Evolutionary conservation across 1,284 basidiomycete species (phyloP), one percentile per base, ranked within the genome.

Genomic region (Mycosarcoma mackinlayi): DNA sequence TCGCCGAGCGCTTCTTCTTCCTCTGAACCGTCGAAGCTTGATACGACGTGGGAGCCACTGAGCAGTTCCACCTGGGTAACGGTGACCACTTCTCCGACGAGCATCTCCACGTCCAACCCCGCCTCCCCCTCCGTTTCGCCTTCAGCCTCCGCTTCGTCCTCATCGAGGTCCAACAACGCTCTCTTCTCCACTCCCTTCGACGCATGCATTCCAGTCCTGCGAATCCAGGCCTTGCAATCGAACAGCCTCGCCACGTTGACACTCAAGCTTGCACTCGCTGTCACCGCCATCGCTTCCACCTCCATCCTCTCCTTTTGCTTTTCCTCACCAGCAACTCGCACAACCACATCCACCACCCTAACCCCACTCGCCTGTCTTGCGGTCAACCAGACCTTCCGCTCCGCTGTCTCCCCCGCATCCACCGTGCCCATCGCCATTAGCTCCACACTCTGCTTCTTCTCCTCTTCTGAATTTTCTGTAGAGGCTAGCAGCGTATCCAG

Each of bases 21-120:
- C 19, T 45, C 56, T 8, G 14, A 9, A 4, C 18, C 37, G 23
- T 19, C 24, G 24, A 33, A 16, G 34, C n/a, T 18, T 6, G 24
- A 6, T 1, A 42, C 16, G 14, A n/a, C 35, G 11, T 34, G n/a
- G 3, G 16, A 31, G 10, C 24, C 39, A 3, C 28, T 16, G 16
- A 63, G 14, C 10, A 46, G n/a, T 10, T 47, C 49, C 3, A 53
- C 39, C 3, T 30, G 6, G 0, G 21, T 31, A 7, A 58, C 51
- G 13, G 49, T 18, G 13, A 67, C 33, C 16, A 39, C 28, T 11
- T 18, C 11, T 3, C 39, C 24, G 9, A 48, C 58, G 0, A 61
- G 3, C 48, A 67, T 37, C 35, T 37, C 37, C 2, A 66, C 34
- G 14, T 66, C 63, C 39, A 66, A 24, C 7, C 63, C 63, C 6